Percentiles rank a stretch among this genome's conserved stretches.
phyloP scores from a whole-genome alignment of 2,329 filamentous ascomycete species.

The Xylariomycetidae sp. region DNA sequence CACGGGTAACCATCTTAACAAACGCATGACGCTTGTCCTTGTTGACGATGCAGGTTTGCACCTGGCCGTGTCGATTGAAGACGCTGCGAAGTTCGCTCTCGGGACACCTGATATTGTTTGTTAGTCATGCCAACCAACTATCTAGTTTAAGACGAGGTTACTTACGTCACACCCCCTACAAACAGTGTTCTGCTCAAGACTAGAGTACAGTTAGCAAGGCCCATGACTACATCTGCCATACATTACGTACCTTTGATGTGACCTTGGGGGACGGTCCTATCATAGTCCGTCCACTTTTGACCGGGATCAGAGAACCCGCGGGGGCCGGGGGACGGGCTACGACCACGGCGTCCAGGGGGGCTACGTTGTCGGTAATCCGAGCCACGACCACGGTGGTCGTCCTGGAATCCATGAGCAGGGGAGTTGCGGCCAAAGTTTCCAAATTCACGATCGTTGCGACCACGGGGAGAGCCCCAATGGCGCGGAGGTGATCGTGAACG shows the following conservation, averaged over 20 bases:
- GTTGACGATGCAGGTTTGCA: constrained; percentile 98
- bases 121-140: too few species aligned
- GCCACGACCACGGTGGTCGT: constrained; percentile 51
- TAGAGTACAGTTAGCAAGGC: constrained; percentile 18
- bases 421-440: constrained; percentile 70
- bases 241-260: constrained; percentile 64
- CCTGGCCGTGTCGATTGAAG: constrained; percentile 77
- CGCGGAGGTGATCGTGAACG: constrained; percentile 77
- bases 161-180: constrained; percentile 89
- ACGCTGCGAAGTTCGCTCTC: constrained; percentile 78
- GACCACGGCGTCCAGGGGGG: constrained; percentile 64
- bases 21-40: constrained; percentile 97
- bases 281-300: constrained; percentile 74
- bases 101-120: constrained; percentile 50
- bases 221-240: background rate
- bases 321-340: constrained; percentile 56
- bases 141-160: constrained; percentile 21
- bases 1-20: constrained; percentile 93
- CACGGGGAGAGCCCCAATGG: constrained; percentile 64
- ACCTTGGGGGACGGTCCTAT: constrained; percentile 66
- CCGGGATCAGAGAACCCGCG: constrained; percentile 29
- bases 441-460: constrained; percentile 61
- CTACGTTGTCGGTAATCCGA: constrained; percentile 85
- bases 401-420: constrained; percentile 54
- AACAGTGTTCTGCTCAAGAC: constrained; percentile 94